phyloP scores from a whole-genome alignment of 2,329 filamentous ascomycete species.

The Epichloe amarillans region DNA sequence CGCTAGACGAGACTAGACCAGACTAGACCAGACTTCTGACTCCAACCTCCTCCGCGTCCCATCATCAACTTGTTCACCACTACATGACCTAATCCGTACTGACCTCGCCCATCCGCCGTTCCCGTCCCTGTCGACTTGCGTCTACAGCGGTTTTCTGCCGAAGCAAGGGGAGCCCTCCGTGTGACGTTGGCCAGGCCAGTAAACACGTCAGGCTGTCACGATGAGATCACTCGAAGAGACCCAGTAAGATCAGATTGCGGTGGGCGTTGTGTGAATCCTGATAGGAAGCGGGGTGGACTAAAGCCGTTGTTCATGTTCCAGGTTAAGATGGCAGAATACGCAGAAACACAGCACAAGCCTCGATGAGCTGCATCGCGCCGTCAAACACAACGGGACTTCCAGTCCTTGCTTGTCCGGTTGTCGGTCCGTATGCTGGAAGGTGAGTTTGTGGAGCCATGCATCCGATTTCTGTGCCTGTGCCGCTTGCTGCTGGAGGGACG shows the following conservation, averaged over 20 bases:
- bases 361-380: conserved; percentile 48
- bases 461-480: too few species aligned
- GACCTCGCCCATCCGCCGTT: background rate
- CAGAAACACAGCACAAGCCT: conserved; percentile 44
- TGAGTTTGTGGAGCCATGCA: conserved; percentile 16
- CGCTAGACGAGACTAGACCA: background rate
- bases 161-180: background rate
- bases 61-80: background rate
- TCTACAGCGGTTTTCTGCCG: background rate
- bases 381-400: conserved; percentile 42
- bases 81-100: background rate
- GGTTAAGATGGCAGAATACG: conserved; percentile 55
- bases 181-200: background rate
- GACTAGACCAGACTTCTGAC: background rate
- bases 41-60: background rate
- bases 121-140: background rate
- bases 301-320: conserved; percentile 17
- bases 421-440: conserved; percentile 89
- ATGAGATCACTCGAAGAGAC: conserved; percentile 27
- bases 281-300: background rate
- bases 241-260: conserved; percentile 16
- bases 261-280: background rate
- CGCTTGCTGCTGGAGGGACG: background rate
- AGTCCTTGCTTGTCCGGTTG: conserved; percentile 60
- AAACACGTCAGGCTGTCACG: conserved; percentile 3